A percentile compares a stretch with the other conserved stretches of the same genome.
Evolutionary conservation across 2,329 filamentous ascomycete genomes (phyloP).

Genomic region (Aspergillus quadricinctus): DNA sequence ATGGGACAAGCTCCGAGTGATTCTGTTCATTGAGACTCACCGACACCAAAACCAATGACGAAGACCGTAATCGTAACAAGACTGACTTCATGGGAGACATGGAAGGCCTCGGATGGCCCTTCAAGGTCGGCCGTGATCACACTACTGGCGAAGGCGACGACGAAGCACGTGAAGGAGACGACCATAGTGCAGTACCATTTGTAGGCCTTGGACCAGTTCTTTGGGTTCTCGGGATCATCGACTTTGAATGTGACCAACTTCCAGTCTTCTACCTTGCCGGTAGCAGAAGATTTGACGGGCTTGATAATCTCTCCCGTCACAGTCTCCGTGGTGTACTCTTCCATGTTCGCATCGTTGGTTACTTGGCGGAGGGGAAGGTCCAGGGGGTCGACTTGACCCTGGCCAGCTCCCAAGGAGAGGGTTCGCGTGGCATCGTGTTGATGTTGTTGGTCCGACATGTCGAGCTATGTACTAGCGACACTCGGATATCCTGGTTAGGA

Average conservation of each 20-base stretch:
- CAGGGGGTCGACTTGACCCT: constrained; percentile 38
- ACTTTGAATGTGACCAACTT: constrained; percentile 68
- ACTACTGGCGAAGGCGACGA: constrained; percentile 66
- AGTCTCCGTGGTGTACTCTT: constrained; percentile 64
- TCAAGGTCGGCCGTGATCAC: constrained; percentile 73
- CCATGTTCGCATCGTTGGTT: constrained; percentile 56
- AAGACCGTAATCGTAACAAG: constrained; percentile 71
- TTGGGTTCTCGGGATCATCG: constrained; percentile 72
- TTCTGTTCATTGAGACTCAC: constrained; percentile 32
- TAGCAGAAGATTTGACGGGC: constrained; percentile 51
- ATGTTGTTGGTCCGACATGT: constrained; percentile 3
- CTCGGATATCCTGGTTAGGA: not conserved
- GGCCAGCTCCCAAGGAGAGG: constrained; percentile 18
- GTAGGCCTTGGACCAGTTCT: constrained; percentile 74
- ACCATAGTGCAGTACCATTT: constrained; percentile 88
- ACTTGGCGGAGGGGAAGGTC: constrained; percentile 65
- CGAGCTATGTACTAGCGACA: not conserved
- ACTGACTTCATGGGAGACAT: constrained; percentile 67
- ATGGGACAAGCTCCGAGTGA: not conserved
- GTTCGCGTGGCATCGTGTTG: constrained; percentile 19
- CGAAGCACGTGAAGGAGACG: constrained; percentile 71
- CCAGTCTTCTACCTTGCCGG: constrained; percentile 49
- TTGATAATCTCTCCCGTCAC: constrained; percentile 58
- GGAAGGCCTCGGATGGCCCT: constrained; percentile 60
- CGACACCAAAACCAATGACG: constrained; percentile 76